A percentile compares a stretch with the other conserved stretches of the same genome.
These are phyloP conservation scores for Trametes versicolor DNA, from an alignment of 1,284 basidiomycete species.

Conservation along the genomic window DNA sequence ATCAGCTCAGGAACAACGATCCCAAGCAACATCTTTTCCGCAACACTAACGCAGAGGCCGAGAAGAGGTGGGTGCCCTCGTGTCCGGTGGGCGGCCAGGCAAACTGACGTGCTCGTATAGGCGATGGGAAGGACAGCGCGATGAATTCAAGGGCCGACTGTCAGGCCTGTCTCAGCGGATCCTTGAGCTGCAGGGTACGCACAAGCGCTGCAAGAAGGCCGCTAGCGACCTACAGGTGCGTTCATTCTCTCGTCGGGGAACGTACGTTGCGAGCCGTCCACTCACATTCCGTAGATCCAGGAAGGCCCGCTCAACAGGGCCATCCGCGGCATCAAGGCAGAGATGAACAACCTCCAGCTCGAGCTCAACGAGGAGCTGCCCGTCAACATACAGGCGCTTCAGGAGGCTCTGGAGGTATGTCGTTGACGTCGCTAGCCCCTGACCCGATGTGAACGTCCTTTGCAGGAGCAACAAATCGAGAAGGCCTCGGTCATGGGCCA, in stretches of 20 bases:
- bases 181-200: conserved; percentile 9
- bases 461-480: conserved; percentile 64
- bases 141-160: conserved; percentile 32
- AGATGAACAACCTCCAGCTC: conserved; percentile 55
- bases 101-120: conserved; percentile 18
- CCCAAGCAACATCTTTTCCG: conserved; percentile 61
- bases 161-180: conserved; percentile 20
- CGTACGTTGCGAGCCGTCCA: not conserved
- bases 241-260: not conserved
- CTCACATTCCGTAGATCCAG: conserved; percentile 22
- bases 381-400: conserved; percentile 72
- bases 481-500: conserved; percentile 60
- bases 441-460: not conserved
- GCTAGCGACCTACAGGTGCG: conserved; percentile 22
- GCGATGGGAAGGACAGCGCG: conserved; percentile 33
- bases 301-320: conserved; percentile 19
- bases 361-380: conserved; percentile 82
- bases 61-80: conserved; percentile 44
- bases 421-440: conserved; percentile 26
- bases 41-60: conserved; percentile 44
- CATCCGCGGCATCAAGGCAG: conserved; percentile 39
- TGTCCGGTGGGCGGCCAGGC: too few relatives aligned
- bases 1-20: conserved; percentile 50
- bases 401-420: conserved; percentile 61
- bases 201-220: conserved; percentile 20